Evolutionary conservation across 2,329 filamentous ascomycete species (phyloP).

Genomic region (Zymoseptoria tritici): DNA sequence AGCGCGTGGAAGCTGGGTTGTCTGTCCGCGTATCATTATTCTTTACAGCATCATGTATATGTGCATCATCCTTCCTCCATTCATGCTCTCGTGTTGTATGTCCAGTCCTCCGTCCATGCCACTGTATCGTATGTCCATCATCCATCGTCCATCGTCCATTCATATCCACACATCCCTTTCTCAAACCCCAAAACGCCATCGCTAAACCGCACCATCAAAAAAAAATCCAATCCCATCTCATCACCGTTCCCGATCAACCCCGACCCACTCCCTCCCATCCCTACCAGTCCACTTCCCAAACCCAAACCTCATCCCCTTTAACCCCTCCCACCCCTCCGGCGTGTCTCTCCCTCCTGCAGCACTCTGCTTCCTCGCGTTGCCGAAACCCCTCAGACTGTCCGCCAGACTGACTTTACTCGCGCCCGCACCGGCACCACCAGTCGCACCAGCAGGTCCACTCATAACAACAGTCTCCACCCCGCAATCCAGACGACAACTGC

Average conservation of each 20-base stretch:
- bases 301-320: slow-evolving; percentile 38
- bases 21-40: neutral
- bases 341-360: neutral
- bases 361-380: slow-evolving; percentile 17
- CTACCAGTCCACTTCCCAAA: slow-evolving; percentile 52
- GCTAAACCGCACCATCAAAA: neutral
- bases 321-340: slow-evolving; percentile 3
- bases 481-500: slow-evolving; percentile 15
- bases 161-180: neutral
- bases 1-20: neutral
- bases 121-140: neutral
- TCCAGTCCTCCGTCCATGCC: neutral
- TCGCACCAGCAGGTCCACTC: slow-evolving; percentile 20
- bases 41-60: neutral
- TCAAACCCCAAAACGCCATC: slow-evolving; percentile 2
- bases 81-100: neutral
- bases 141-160: neutral
- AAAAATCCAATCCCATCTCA: neutral
- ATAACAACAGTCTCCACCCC: neutral
- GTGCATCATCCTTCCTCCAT: neutral
- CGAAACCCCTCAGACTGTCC: slow-evolving; percentile 28
- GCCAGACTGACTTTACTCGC: slow-evolving; percentile 24
- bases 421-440: slow-evolving; percentile 10
- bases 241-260: slow-evolving; percentile 47
- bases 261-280: slow-evolving; percentile 53